Base-by-base conservation (phyloP, 768 basidiomycete species). In the Daedaleopsis nitida region DNA sequence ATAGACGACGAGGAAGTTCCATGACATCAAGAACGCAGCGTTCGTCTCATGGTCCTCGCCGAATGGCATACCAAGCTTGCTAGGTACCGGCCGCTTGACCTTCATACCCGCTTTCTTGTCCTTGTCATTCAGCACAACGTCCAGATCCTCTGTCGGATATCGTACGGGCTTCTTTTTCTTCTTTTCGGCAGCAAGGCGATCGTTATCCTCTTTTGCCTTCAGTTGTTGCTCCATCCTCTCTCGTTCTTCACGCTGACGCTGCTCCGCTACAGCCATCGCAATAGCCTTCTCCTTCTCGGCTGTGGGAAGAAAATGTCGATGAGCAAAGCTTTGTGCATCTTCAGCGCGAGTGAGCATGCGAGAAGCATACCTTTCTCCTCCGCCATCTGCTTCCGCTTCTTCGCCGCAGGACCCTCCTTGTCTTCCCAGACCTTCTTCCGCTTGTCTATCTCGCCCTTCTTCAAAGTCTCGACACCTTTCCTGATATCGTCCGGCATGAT, bases 1-100 rank as follows among this genome's bases (percentile, higher is more conserved):
- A 74, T 96, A 96, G 55, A 94, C 89, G 55, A 92, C 89, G 57
- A 98, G 75, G 74, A 96, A 96, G 74, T 93, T 95, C 96, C 96
- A 99, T 10, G 86, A 78, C 88, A 92, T 89, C 34, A 98, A 75
- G 73, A 98, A 94, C 10, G 82, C 77, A 72, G 98, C 96, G 64
- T 97, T 96, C 13, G 81, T 76, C 12, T 79, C 80, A 9, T 83
- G 79, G 35, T 78, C 76, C 39, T 85, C 81, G 53, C 87, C 86
- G 71, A 93, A 92, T 5, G 93, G 89, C 54, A 94, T 75, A 13
- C 80, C 78, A 1, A 74, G 72, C 54, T 82, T 79, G 68, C 84
- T 90, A 5, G 90, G 84, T 50, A 82, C 68, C 23, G 93, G 93
- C 61, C 89, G 80, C 68, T 80, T 82, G 32, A 88, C 73, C 66